These are phyloP conservation scores for Botryotinia narcissicola DNA, from an alignment of 2,329 filamentous ascomycete genomes.

Conservation along the genomic window DNA sequence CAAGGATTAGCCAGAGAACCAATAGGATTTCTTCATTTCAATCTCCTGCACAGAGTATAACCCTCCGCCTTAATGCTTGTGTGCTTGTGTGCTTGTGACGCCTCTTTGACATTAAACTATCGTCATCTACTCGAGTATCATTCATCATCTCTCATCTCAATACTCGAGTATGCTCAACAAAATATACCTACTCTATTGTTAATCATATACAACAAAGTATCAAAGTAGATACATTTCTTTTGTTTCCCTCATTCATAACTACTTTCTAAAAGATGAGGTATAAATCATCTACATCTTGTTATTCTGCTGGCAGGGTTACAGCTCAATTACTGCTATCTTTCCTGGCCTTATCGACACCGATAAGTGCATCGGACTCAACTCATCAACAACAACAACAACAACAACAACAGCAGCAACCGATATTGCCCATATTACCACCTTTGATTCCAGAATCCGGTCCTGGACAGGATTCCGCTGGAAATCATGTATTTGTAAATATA, in stretches of 20 bases:
- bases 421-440: conserved; percentile 34
- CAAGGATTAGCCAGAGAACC: not conserved
- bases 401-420: conserved; percentile 44
- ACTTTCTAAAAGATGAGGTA: conserved; percentile 22
- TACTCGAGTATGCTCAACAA: not conserved
- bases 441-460: conserved; percentile 43
- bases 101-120: not conserved
- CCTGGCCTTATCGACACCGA: conserved; percentile 55
- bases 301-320: conserved; percentile 61
- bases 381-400: conserved; percentile 43
- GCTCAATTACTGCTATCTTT: conserved; percentile 56
- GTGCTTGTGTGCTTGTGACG: conserved; percentile 7
- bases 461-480: conserved; percentile 45
- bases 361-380: conserved; percentile 39
- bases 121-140: not conserved
- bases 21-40: not conserved
- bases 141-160: not conserved
- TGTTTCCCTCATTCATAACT: not conserved
- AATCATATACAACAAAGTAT: not conserved
- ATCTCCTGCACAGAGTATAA: not conserved
- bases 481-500: conserved; percentile 54
- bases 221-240: not conserved
- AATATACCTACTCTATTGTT: not conserved
- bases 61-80: not conserved
- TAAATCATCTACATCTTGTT: conserved; percentile 41